Evolutionary conservation across 2,329 filamentous ascomycete species (phyloP).

Genomic region (Ophiobolus disseminans): DNA sequence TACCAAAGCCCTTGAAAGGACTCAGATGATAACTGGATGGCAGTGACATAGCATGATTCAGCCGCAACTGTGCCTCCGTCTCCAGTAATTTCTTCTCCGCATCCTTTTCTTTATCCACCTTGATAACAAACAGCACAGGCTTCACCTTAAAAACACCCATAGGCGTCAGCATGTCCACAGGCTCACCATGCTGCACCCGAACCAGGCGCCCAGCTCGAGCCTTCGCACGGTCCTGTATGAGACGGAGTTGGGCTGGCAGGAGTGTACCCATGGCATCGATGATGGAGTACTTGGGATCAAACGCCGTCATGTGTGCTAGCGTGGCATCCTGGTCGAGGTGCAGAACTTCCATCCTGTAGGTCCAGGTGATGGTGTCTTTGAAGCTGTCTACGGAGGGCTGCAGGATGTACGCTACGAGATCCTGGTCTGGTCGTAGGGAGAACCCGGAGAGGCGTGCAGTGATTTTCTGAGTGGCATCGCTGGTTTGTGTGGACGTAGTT

Average conservation of each 20-base stretch:
- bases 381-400: conserved; percentile 9
- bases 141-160: conserved; percentile 19
- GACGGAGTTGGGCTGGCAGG: conserved; percentile 16
- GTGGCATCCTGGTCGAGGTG: conserved; percentile 15
- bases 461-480: not conserved
- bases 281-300: conserved; percentile 20
- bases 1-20: too few species aligned
- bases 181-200: conserved; percentile 15
- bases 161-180: conserved; percentile 13
- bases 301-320: conserved; percentile 10
- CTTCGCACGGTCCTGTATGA: conserved; percentile 18
- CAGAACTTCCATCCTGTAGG: conserved; percentile 15
- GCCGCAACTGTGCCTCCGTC: too few species aligned
- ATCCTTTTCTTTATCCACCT: not conserved
- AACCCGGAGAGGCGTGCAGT: not conserved
- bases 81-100: too few species aligned
- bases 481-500: not conserved
- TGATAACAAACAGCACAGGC: conserved; percentile 20
- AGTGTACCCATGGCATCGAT: conserved; percentile 23
- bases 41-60: too few species aligned
- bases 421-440: not conserved
- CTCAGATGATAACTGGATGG: too few species aligned
- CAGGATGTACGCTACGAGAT: conserved; percentile 29
- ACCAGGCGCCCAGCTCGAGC: conserved; percentile 22
- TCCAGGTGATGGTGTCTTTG: conserved; percentile 6